Evolutionary conservation across 805 yeast species (phyloP).

Genomic region (Candida maesae): DNA sequence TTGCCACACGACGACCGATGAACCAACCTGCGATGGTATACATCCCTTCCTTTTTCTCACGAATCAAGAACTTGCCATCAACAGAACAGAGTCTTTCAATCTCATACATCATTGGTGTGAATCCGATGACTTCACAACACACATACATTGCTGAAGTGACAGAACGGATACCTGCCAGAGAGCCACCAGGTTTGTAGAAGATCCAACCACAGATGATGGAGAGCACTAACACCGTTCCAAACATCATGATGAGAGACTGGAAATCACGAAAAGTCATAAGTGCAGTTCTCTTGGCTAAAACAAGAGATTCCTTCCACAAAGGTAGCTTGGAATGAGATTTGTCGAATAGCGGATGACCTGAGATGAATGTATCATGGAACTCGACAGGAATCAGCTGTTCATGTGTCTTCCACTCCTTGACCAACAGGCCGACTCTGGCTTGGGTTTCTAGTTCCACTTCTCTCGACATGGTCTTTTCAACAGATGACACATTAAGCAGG

Average conservation of each 20-base stretch:
- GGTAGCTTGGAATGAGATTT: constrained; percentile 28
- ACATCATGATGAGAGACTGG: constrained; percentile 40
- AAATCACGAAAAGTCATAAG: constrained; percentile 46
- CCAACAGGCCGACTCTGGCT: constrained; percentile 28
- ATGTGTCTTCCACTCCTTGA: constrained; percentile 13
- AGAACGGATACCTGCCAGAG: constrained; percentile 64
- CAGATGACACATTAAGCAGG: constrained; percentile 52
- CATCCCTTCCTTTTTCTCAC: constrained; percentile 25
- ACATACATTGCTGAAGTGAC: constrained; percentile 49
- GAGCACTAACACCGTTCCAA: constrained; percentile 42
- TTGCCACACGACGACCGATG: constrained; percentile 51
- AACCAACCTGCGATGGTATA: constrained; percentile 23
- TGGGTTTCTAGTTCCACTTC: constrained; percentile 30
- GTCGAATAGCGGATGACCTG: constrained; percentile 8
- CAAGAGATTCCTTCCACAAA: constrained; percentile 40
- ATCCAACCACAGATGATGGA: constrained; percentile 75
- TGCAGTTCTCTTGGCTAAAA: constrained; percentile 42
- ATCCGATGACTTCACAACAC: constrained; percentile 50
- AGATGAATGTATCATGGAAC: constrained; percentile 15
- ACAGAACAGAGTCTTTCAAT: constrained; percentile 51
- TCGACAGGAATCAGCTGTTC: constrained; percentile 3
- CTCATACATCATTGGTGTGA: constrained; percentile 53
- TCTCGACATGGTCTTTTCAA: constrained; percentile 40
- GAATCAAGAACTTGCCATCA: constrained; percentile 55
- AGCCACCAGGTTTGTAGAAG: constrained; percentile 58